Evolutionary conservation across 768 basidiomycete species (phyloP).

Genomic region (Inosperma sp.): DNA sequence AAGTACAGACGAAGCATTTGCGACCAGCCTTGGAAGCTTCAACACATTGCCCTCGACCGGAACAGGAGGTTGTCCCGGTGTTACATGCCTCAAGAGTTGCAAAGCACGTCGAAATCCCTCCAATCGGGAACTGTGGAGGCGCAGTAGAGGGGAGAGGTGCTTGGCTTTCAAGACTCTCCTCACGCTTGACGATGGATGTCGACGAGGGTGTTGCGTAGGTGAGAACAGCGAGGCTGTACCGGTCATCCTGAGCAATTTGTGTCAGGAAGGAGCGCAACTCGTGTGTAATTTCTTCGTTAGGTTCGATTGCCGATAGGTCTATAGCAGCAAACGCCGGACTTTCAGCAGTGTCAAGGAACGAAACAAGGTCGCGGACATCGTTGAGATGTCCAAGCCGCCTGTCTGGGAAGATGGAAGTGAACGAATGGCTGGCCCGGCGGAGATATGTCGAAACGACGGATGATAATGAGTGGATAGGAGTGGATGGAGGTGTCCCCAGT

Average conservation of each 20-base stretch:
- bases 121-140: constrained; percentile 49
- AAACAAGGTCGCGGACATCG: constrained; percentile 36
- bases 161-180: constrained; percentile 40
- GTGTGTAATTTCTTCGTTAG: constrained; percentile 47
- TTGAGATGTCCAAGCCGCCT: constrained; percentile 27
- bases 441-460: constrained; percentile 55
- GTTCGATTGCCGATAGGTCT: constrained; percentile 49
- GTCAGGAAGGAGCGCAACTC: constrained; percentile 48
- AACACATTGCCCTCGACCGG: constrained; percentile 65
- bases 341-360: constrained; percentile 52
- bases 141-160: constrained; percentile 42
- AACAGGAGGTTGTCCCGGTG: constrained; percentile 62
- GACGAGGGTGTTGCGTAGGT: constrained; percentile 37
- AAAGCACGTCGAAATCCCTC: constrained; percentile 61
- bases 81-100: constrained; percentile 48
- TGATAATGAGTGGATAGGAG: constrained; percentile 38
- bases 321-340: constrained; percentile 57
- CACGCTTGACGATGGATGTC: constrained; percentile 31
- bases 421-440: constrained; percentile 53
- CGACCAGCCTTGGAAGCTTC: constrained; percentile 55
- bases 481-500: constrained; percentile 26
- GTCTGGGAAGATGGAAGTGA: constrained; percentile 48
- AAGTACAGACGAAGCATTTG: constrained; percentile 52
- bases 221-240: constrained; percentile 49
- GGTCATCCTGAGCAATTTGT: constrained; percentile 33